These are phyloP conservation scores for Hysterium pulicare DNA, from an alignment of 2,329 filamentous ascomycete genomes.

Conservation along the genomic window DNA sequence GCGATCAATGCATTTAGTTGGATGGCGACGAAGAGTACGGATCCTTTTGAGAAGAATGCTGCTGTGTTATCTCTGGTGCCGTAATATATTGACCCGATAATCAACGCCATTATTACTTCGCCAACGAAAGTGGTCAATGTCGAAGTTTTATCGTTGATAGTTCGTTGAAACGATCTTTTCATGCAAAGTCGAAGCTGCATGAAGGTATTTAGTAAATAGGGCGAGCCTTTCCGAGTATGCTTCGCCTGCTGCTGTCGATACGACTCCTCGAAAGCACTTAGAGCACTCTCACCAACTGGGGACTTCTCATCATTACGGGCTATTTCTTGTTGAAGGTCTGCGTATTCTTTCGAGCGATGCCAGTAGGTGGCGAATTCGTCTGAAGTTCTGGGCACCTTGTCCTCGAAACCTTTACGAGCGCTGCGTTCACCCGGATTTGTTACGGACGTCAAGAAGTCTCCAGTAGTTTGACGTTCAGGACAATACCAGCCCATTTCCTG, in stretches of 20 bases:
- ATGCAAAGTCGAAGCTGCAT: constrained; percentile 39
- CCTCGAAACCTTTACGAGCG: constrained; percentile 41
- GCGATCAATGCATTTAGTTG: constrained; percentile 58
- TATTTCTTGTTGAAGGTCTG: constrained; percentile 47
- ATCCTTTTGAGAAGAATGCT: constrained; percentile 54
- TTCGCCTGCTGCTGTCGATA: constrained; percentile 50
- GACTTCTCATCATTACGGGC: constrained; percentile 48
- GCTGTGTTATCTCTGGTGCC: constrained; percentile 48
- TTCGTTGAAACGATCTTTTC: constrained; percentile 30
- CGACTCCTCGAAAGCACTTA: constrained; percentile 38
- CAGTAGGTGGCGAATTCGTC: constrained; percentile 51
- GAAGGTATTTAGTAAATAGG: constrained; percentile 55
- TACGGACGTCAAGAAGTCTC: constrained; percentile 73
- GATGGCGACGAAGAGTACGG: constrained; percentile 59
- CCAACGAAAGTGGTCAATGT: constrained; percentile 38
- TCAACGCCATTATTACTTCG: constrained; percentile 56
- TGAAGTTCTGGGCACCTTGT: constrained; percentile 46
- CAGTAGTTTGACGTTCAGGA: constrained; percentile 64
- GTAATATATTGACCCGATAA: constrained; percentile 61
- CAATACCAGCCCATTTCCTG: constrained; percentile 66
- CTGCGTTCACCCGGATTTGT: constrained; percentile 50
- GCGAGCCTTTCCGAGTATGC: constrained; percentile 53
- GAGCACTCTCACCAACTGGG: constrained; percentile 34
- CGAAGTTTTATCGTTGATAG: constrained; percentile 30
- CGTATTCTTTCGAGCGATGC: constrained; percentile 50